These are phyloP conservation scores for Mortierella sp. DNA, from an alignment of 371 early-diverging fungal species.

Conservation along the genomic window DNA sequence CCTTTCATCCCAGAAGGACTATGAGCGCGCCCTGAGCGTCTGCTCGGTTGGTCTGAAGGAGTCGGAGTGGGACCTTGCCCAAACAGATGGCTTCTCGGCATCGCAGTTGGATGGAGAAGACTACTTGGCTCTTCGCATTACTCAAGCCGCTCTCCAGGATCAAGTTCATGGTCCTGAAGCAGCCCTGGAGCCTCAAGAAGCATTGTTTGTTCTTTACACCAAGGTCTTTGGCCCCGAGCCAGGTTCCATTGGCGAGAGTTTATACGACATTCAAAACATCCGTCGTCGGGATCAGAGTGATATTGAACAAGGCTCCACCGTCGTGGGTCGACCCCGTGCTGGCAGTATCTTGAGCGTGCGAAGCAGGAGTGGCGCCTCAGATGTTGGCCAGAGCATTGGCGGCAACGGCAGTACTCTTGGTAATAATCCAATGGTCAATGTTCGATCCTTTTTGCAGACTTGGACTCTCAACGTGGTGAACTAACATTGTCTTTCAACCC, in stretches of 20 bases:
- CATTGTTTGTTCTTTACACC: conserved; percentile 70
- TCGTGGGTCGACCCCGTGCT: conserved; percentile 41
- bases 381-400: conserved; percentile 18
- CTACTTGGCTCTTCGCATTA: conserved; percentile 67
- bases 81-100: conserved; percentile 29
- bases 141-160: conserved; percentile 65
- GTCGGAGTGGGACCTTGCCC: conserved; percentile 58
- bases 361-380: conserved; percentile 23
- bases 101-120: conserved; percentile 64
- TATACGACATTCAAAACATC: conserved; percentile 36
- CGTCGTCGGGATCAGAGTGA: conserved; percentile 44
- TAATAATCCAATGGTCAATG: conserved; percentile 4
- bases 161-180: conserved; percentile 63
- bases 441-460: neutral
- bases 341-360: conserved; percentile 43
- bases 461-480: no score
- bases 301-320: conserved; percentile 1
- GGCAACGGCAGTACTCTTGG: conserved; percentile 24
- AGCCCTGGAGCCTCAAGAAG: conserved; percentile 64
- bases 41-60: conserved; percentile 81
- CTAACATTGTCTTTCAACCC: neutral
- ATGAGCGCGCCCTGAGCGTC: conserved; percentile 71
- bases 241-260: conserved; percentile 30
- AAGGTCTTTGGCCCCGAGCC: conserved; percentile 62
- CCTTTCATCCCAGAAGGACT: conserved; percentile 74